Evolutionary conservation across 306 rosid species (phyloP), one percentile per base, ranked within the genome.

Genomic region (Spatholobus suberectus): DNA sequence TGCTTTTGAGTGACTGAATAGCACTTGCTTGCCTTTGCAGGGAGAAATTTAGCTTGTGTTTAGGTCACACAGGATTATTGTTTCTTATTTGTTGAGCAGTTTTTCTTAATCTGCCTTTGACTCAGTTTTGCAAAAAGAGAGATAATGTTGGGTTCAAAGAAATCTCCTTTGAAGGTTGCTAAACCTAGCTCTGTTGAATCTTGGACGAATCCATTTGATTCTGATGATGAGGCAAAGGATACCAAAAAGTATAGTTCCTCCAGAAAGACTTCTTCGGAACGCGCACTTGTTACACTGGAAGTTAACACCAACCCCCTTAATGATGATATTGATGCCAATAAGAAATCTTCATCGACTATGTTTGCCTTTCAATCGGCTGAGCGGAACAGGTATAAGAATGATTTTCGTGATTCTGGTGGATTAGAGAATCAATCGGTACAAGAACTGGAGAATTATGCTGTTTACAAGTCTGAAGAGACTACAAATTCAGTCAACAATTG

Each of bases 391-490:
- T 94, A 88, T 82, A 94, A 85, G 91, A 94, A 89, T 26, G 91
- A 89, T 83, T 96, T 94, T 43, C 91, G 82, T 8, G 97, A 92
- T 21, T 80, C 95, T 1, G 99, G 99, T 2, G 99, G 99, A 66
- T 32, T 94, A 21, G 94, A 94, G 88, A 92, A 78, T 78, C 99
- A 96, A 54, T 91, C 98, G 0, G 94, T 96, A 49, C 95, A 96
- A 83, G 98, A 96, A 69, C 73, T 96, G 84, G 99, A 96, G 85
- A 74, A 47, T 69, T 91, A 89, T 82, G 86, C 97, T 85, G 97
- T 90, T 74, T 94, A 96, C 84, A 96, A 96, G 90, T 89, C 98
- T 41, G 98, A 89, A 82, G 98, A 96, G 78, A 94, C 97, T 40
- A 96, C 99, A 4, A 88, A 86, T 44, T 77, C 97, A 3, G 98